Percentiles rank a stretch among this genome's conserved stretches.
These are phyloP conservation scores for Talaromyces sp. DNA, from an alignment of 2,329 filamentous ascomycete genomes.

Conservation along the genomic window DNA sequence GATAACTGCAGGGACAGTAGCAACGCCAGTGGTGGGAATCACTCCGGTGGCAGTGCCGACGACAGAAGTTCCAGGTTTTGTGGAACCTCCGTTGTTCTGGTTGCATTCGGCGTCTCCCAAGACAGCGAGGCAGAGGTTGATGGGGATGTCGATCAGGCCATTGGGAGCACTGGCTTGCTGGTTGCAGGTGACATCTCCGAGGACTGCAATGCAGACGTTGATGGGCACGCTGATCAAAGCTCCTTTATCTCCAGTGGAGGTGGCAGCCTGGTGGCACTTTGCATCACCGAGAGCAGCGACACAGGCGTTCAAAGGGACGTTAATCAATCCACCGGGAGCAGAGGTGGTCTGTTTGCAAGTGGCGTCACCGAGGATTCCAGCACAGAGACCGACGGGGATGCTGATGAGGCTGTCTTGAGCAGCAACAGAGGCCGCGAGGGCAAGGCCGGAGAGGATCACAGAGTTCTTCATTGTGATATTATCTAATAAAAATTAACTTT, in stretches of 20 bases:
- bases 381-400: slow-evolving; percentile 23
- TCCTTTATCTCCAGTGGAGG: slow-evolving; percentile 12
- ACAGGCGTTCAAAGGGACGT: slow-evolving; percentile 23
- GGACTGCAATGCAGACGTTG: slow-evolving; percentile 26
- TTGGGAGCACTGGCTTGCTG: slow-evolving; percentile 17
- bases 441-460: slow-evolving; percentile 20
- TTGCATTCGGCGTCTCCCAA: slow-evolving; percentile 25
- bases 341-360: slow-evolving; percentile 20
- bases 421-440: slow-evolving; percentile 21
- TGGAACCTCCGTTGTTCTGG: slow-evolving; percentile 1
- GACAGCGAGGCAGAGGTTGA: slow-evolving; percentile 26
- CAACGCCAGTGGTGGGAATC: neutral
- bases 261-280: slow-evolving; percentile 23
- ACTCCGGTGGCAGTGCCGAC: slow-evolving; percentile 7
- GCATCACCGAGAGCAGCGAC: slow-evolving; percentile 22
- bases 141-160: slow-evolving; percentile 25
- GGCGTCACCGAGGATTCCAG: slow-evolving; percentile 22
- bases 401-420: slow-evolving; percentile 19
- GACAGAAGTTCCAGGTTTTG: neutral
- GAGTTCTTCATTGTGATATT: slow-evolving; percentile 18
- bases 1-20: neutral
- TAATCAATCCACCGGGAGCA: slow-evolving; percentile 20
- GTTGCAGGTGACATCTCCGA: slow-evolving; percentile 25
- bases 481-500: neutral
- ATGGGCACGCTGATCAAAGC: slow-evolving; percentile 25